Conservation (phyloP, 441 rosid genomes). For the Bruguiera hainesii region DNA sequence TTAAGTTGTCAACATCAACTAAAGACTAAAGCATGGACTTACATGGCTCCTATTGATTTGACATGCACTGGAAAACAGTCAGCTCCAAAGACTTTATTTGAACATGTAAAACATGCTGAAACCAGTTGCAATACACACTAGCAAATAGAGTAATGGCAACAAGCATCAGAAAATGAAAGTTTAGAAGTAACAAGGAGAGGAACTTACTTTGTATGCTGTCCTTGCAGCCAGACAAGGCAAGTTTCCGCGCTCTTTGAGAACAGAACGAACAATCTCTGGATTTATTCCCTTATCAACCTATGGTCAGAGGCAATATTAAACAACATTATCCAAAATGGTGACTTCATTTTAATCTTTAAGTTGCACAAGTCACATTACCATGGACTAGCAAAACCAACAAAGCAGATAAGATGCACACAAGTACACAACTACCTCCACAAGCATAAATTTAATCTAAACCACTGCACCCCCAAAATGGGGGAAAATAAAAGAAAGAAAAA, state of each 20-base stretch:
- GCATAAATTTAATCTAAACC: too few relatives aligned
- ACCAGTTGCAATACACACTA: neutral
- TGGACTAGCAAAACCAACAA: neutral
- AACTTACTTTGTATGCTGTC: constrained; percentile 70
- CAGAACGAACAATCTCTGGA: constrained; percentile 89
- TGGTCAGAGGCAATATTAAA: constrained; percentile 15
- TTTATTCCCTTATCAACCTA: constrained; percentile 85
- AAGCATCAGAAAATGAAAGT: neutral
- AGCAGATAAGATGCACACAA: neutral
- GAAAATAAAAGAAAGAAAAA: too few relatives aligned
- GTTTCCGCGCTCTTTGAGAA: constrained; percentile 76
- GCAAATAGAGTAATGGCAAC: neutral
- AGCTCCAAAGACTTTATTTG: too few relatives aligned
- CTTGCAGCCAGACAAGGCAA: constrained; percentile 85
- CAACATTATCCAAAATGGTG: neutral
- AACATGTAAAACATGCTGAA: too few relatives aligned
- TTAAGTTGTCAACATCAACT: too few relatives aligned
- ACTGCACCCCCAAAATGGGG: too few relatives aligned
- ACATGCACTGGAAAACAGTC: too few relatives aligned
- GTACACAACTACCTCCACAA: neutral
- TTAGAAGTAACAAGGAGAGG: constrained; percentile 7
- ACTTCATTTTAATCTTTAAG: constrained; percentile 8
- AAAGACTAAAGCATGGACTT: too few relatives aligned
- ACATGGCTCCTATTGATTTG: too few relatives aligned
- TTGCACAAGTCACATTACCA: neutral